phyloP scores from a whole-genome alignment of 2,329 filamentous ascomycete species.

The Aureobasidium sp. region DNA sequence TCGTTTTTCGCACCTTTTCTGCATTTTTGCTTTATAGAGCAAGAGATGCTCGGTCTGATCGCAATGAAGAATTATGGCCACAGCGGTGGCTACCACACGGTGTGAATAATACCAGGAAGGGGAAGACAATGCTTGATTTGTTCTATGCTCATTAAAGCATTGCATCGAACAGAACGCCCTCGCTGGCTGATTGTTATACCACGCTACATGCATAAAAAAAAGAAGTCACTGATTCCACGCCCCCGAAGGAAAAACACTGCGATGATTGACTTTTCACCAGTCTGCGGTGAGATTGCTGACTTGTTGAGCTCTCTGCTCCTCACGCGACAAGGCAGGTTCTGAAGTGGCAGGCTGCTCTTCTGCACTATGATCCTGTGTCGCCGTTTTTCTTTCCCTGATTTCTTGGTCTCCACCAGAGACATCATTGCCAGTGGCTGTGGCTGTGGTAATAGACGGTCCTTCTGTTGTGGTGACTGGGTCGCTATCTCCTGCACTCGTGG shows the following conservation, averaged over 20 bases:
- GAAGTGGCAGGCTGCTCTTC: neutral
- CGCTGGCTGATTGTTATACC: no score
- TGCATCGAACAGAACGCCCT: neutral
- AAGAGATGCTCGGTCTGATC: neutral
- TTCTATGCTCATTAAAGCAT: no score
- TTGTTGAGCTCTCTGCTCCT: neutral
- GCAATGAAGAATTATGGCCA: neutral
- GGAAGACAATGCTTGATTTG: no score
- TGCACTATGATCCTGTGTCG: neutral
- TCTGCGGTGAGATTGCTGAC: neutral
- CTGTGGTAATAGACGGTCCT: neutral
- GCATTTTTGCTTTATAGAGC: neutral
- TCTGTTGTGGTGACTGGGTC: neutral
- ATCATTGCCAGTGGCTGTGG: neutral
- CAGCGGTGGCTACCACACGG: no score
- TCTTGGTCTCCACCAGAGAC: neutral
- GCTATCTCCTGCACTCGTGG: neutral
- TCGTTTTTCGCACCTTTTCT: neutral
- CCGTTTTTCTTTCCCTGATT: conserved; percentile 2
- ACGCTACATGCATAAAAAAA: neutral
- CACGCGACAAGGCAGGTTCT: neutral
- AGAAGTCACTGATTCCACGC: neutral
- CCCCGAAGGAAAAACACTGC: neutral
- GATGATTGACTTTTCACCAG: neutral
- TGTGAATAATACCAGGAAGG: no score